Evolutionary conservation across 2,329 filamentous ascomycete genomes (phyloP), one percentile per base, ranked within the genome.

Genomic region (Ceratocystis lukuohia): DNA sequence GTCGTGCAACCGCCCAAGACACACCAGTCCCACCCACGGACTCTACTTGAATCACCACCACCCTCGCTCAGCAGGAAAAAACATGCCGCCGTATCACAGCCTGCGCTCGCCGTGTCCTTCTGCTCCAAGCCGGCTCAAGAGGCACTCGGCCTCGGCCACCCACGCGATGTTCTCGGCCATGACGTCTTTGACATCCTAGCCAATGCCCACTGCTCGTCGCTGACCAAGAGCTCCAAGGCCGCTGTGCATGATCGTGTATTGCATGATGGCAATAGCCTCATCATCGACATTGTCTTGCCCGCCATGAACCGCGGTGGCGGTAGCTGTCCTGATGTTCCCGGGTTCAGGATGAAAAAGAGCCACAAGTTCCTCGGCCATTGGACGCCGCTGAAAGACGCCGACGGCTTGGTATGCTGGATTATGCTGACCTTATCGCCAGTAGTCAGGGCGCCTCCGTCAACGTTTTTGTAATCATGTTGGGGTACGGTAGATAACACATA

Each of bases 121-220:
- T 78, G 77, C 70, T 82, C 80, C 0, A 74, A 75, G 5, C 75
- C 77, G 10, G 77, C 81, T 61, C 74, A 80, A 0, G 77, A 80
- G 10, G 73, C 81, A 10, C 75, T 84, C 1, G 77, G 78, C 12
- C 73, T 81, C 1, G 73, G 73, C 17, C 71, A 74, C 44, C 72
- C 72, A 1, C 70, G 71, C 2, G 73, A 75, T 1, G 72, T 74
- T 1, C 74, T 80, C 17, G 64, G 64, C 28, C 30, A 33, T 15
- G 64, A 66, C 20, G 28, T 66, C 3, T 66, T 66, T 46, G 64
- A 66, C 20, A 41, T 66, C 20, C 44, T 66, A 1, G 53, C 48
- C 33, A 57, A 57, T 41, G 50, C 41, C 12, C 41, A 61, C 28
- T 65, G 50, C 22, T 28, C 53, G 2, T 65, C 61, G 15, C 45